Percentiles rank a stretch among this genome's conserved stretches.
Conservation (phyloP, 2,329 filamentous ascomycete species). For the Coniella lustricola region DNA sequence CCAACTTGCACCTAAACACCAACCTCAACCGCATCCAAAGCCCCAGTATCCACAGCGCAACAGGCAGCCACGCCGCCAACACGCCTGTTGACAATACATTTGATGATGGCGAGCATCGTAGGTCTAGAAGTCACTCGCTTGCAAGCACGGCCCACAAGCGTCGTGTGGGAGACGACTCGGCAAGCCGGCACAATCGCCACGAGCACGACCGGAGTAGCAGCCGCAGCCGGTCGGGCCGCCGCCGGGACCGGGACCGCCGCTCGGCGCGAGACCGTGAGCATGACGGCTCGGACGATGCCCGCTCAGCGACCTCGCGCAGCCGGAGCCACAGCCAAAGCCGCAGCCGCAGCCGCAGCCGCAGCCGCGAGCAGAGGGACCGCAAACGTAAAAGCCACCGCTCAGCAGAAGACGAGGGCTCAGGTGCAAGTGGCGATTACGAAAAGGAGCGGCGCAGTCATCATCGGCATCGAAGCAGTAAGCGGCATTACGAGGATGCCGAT, state of each 20-base stretch:
- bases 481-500: conserved; percentile 13
- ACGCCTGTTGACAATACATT: conserved; percentile 11
- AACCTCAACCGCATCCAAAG: conserved; percentile 23
- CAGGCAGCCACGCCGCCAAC: conserved; percentile 4
- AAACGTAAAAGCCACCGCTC: conserved; percentile 15
- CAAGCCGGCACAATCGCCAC: conserved; percentile 16
- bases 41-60: conserved; percentile 14
- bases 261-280: neutral
- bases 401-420: conserved; percentile 8
- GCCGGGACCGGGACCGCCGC: conserved; percentile 13
- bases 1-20: too few species aligned
- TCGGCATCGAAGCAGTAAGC: conserved; percentile 15
- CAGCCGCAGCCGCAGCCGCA: conserved; percentile 8
- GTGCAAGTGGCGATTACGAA: conserved; percentile 16
- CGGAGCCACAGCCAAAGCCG: conserved; percentile 7
- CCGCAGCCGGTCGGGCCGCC: conserved; percentile 15
- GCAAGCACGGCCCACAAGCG: conserved; percentile 21
- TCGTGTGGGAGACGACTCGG: conserved; percentile 20
- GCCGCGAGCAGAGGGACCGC: conserved; percentile 14
- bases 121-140: conserved; percentile 43
- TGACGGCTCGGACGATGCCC: too few species aligned
- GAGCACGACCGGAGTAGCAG: conserved; percentile 22
- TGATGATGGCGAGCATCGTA: conserved; percentile 24
- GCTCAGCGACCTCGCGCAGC: conserved; percentile 6
- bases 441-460: conserved; percentile 12